Evolutionary conservation across 2,329 filamentous ascomycete species (phyloP), one percentile per base, ranked within the genome.

Genomic region (Pestalotiopsis sp.): DNA sequence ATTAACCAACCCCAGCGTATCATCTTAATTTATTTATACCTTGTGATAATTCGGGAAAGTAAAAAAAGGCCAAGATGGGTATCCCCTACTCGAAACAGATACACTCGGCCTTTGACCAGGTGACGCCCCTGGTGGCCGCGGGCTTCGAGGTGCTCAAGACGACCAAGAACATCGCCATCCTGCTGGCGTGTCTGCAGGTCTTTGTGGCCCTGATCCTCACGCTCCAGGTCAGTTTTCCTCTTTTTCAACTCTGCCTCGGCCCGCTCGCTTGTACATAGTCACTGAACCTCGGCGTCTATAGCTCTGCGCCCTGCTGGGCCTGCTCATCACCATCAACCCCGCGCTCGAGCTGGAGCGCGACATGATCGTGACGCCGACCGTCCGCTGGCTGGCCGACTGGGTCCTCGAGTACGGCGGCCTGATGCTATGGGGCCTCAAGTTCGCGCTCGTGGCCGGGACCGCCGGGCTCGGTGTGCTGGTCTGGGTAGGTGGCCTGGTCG

Each of bases 21-120:
- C 45, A 14, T 12, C 3, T 27, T 20, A n/a, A 20, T 4, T 23
- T 1, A 58, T 3, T 20, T 1, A 11, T 4, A 61, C 17, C 4
- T 36, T 25, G 4, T 12, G 25, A 17, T 17, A 23, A 27, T 4
- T 23, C n/a, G 7, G 25, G 20, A 58, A 17, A 23, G 20, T 20
- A 17, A 31, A 6, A 60, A 17, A 17, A 9, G 27, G 27, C 2
- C 20, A 68, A 58, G 31, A 86, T 86, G 84, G 84, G 85, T 13
- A 82, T 87, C 65, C 85, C 85, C 1, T 87, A 86, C 76, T 85
- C 83, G 14, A 82, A 81, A 72, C 80, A 86, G 70, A 86, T 86
- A 72, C 82, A 85, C 72, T 77, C 82, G 2, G 85, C 84, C 49
- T 86, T 87, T 74, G 82, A 84, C 69, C 83, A 86, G 77, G 84